Evolutionary conservation across 176 grass and related monocot species (phyloP), one percentile per base, ranked within the genome.

Genomic region (Hordeum vulgare): DNA sequence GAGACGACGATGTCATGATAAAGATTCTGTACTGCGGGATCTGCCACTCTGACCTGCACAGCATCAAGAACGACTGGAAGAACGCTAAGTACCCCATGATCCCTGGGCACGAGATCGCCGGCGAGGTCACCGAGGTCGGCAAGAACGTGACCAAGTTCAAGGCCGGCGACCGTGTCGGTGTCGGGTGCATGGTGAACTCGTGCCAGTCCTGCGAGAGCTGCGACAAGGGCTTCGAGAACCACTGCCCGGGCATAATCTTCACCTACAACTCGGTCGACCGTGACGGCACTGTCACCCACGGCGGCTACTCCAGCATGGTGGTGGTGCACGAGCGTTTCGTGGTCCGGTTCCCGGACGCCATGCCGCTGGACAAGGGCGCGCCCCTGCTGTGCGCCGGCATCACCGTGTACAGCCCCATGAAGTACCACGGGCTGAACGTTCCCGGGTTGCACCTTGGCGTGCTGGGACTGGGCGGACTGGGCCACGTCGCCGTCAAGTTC

Each of bases 101-200:
- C 20, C 77, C 94, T 1, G 94, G 94, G 89, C 94, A 96, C 58
- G 94, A 96, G 86, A 96, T 96, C 75, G 84, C 85, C 26, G 94
- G 94, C 1, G 86, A 87, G 40, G 76, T 96, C 20, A 85, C 90
- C 4, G 88, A 93, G 36, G 86, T 83, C 0, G 94, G 90, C 9
- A 78, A 80, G 83, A 93, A 77, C 10, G 94, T 93, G 40, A 25
- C 27, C 8, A 88, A 61, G 28, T 95, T 89, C 83, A 89, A 85
- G 64, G 13, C 86, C 0, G 93, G 93, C 11, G 93, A 95, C 49
- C 89, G 85, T 11, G 93, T 92, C 7, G 93, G 93, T n/a, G 85
- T 95, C 5, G 90, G 93, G 0, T 96, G 94, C 88, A 75, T 96
- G 86, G 94, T 91, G 21, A 88, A 86, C 80, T 90, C 93, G 28